Base-by-base conservation (phyloP, 306 rosid species). In the Lupinus albus region DNA sequence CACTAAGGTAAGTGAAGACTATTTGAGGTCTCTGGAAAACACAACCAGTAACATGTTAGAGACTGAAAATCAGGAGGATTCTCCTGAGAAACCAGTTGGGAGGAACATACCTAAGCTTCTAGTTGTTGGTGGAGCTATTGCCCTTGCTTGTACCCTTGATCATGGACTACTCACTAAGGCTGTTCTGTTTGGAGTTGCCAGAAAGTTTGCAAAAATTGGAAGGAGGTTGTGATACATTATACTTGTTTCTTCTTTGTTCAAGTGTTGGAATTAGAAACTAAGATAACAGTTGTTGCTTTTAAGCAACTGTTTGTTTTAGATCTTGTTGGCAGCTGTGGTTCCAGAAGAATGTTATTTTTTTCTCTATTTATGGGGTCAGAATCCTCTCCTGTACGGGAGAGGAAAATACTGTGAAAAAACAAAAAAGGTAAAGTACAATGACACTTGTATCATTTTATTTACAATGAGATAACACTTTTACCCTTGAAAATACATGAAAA, bases 151-250 rank as follows among this genome's bases (percentile, higher is more conserved):
- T 61, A 86, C 82, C 51, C 96, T 93, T 47, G 97, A 93, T 61
- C 87, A 83, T 11, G 96, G 99, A 14, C 83, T 93, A 44, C 74
- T 93, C 72, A 93, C 99, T 5, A 93, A 93, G 74, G 94, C 97
- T 15, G 83, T 93, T 47, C 81, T 93, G 56, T 90, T 93, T 54
- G 99, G 99, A 60, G 88, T 93, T 18, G 99, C 97, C 14, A 81
- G 97, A 55, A 83, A 94, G 74, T 88, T 90, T 72, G 92, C 84
- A 0, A 88, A 87, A 55, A 84, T 88, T 2, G 97, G 97, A 64
- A 85, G 92, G 80, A 79, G 87, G 58, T 83, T 88, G 54, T 82
- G 87, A 84, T 46, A 62, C 50, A 13, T 11, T 48, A 45, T 65
- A 74, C 7, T 41, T 79, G 72, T 68, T 50, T 56, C 68, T 25